Base-by-base conservation (phyloP, 257 asterid species). In the Schizonepeta tenuifolia region DNA sequence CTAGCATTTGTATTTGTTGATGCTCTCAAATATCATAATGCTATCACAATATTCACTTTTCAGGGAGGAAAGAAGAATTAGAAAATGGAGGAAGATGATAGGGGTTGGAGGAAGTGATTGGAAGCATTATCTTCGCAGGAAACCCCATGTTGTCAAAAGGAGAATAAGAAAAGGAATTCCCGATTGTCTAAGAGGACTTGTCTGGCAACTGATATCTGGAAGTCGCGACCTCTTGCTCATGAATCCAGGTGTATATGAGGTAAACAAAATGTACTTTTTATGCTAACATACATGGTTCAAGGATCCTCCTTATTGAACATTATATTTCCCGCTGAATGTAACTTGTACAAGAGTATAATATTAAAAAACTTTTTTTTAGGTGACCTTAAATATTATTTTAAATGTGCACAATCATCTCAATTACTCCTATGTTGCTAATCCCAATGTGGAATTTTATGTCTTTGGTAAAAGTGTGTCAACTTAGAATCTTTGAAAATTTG, bases 221-320 rank as follows among this genome's bases (percentile, higher is more conserved):
- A 92, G 99, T 77, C 96, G 99, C 55, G 98, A 95, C 84, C 99
- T 95, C 84, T 82, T 95, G 85, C 86, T 95, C 72, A 81, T 90
- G 96, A 95, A 95, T 81, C 97, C 99, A 67, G 99, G 99, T 59
- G 99, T 95, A 41, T 95, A 95, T 76, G 98, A 95, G 99, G 99
- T 95, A 79, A 76, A 41, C 12, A n/a, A 43, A 31, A 47, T n/a
- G 50, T 21, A 14, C 72, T 77, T 6, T 55, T 43, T 55, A 5
- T 41, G 62, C 59, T 73, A 40, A 33, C 69, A 3, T 71, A 41
- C 15, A 9, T 62, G 46, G 67, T 64, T 21, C 22, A 41, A 7
- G 28, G 35, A 21, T 11, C 53, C 56, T 49, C 67, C 22, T 57
- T 28, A 10, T 58, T 56, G 55, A 66, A 24, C 38, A 61, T 72